phyloP scores from a whole-genome alignment of 2,329 filamentous ascomycete species.

The Colletotrichum plurivorum region DNA sequence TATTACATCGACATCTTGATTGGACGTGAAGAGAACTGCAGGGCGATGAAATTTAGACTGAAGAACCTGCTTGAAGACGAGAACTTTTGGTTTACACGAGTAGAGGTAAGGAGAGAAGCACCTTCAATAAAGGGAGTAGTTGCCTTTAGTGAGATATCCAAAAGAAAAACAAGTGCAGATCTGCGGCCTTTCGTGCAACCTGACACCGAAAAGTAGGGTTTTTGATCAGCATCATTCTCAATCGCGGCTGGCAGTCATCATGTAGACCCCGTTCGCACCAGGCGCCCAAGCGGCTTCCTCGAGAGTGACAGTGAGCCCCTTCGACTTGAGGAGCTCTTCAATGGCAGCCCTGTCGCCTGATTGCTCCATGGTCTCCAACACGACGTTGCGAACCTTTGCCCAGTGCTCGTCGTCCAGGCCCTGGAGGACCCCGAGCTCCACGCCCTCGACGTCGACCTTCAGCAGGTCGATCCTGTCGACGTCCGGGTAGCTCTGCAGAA shows the following conservation, averaged over 20 bases:
- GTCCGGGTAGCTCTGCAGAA: conserved; percentile 34
- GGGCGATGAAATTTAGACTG: too few relatives aligned
- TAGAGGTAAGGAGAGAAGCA: too few relatives aligned
- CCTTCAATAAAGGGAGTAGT: too few relatives aligned
- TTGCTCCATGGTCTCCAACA: conserved; percentile 42
- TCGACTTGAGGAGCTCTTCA: conserved; percentile 37
- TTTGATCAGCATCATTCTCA: neutral
- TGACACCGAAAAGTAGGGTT: neutral
- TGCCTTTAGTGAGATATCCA: too few relatives aligned
- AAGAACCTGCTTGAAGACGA: too few relatives aligned
- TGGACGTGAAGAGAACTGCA: too few relatives aligned
- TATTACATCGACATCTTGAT: too few relatives aligned
- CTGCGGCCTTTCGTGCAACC: too few relatives aligned
- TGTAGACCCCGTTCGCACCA: neutral
- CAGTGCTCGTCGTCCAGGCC: conserved; percentile 45
- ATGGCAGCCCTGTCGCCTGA: conserved; percentile 32
- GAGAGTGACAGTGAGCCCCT: neutral
- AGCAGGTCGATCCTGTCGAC: conserved; percentile 44
- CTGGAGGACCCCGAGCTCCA: conserved; percentile 43
- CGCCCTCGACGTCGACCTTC: conserved; percentile 47
- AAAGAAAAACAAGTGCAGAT: too few relatives aligned
- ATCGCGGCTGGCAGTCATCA: neutral
- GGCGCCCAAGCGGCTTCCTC: neutral
- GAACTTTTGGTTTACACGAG: too few relatives aligned
- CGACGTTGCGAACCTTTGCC: conserved; percentile 41